These are phyloP conservation scores for Dittrichia graveolens DNA, from an alignment of 129 eudicot genomes.

Conservation along the genomic window DNA sequence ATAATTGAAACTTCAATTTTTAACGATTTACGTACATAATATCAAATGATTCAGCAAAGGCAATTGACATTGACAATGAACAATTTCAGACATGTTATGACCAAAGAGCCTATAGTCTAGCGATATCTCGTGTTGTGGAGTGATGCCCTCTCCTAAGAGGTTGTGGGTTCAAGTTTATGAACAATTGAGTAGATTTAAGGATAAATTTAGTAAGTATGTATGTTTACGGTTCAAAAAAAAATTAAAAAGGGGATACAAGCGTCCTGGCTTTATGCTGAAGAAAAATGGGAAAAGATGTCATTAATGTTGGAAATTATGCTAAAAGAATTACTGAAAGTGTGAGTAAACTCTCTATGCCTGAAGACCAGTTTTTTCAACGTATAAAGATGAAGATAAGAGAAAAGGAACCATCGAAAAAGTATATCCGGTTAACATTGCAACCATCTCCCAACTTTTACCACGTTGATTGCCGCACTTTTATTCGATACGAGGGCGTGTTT, in stretches of 20 bases:
- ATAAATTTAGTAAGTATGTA: too few relatives aligned
- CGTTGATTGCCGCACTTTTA: too few relatives aligned
- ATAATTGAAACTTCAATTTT: too few relatives aligned
- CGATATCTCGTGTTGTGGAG: too few relatives aligned
- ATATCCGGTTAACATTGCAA: slow-evolving; percentile 20
- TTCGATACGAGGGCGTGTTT: too few relatives aligned
- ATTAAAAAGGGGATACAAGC: slow-evolving; percentile 16
- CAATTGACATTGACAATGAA: background rate
- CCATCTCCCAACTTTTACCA: slow-evolving; percentile 24
- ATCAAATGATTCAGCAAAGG: background rate
- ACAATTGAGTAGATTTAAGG: too few relatives aligned
- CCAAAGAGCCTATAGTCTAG: too few relatives aligned
- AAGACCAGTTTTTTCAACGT: slow-evolving; percentile 27
- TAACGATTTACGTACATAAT: too few relatives aligned
- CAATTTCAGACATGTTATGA: slow-evolving; percentile 21
- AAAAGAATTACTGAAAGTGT: slow-evolving; percentile 6
- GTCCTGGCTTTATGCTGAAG: slow-evolving; percentile 26
- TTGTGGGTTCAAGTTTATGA: background rate
- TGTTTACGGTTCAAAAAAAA: too few relatives aligned
- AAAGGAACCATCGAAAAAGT: background rate
- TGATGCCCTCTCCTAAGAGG: too few relatives aligned
- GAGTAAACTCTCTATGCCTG: slow-evolving; percentile 17
- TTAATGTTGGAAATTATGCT: slow-evolving; percentile 31
- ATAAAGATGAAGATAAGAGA: slow-evolving; percentile 17
- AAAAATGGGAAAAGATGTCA: slow-evolving; percentile 32